Conservation (phyloP, 768 basidiomycete genomes). For the Rhodotorula taiwanensis region DNA sequence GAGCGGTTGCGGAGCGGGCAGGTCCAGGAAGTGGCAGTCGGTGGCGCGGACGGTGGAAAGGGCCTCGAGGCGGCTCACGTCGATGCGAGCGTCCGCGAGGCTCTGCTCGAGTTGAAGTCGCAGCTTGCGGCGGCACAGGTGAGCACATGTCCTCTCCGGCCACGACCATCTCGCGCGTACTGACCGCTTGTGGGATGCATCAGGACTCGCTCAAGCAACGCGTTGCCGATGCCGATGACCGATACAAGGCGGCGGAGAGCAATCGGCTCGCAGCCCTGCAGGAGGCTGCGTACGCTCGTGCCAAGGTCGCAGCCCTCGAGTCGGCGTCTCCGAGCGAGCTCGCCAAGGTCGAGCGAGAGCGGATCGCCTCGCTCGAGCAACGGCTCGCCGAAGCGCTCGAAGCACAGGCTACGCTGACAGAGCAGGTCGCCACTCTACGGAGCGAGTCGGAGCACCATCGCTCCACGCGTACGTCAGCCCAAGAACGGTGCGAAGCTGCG, state of each 20-base stretch:
- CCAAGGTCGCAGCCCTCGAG: conserved; percentile 85
- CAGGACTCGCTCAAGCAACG: too few relatives aligned
- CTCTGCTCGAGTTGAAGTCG: conserved; percentile 76
- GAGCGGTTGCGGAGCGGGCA: conserved; percentile 28
- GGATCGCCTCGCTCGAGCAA: conserved; percentile 65
- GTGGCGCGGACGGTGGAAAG: background rate
- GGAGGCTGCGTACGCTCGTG: conserved; percentile 91
- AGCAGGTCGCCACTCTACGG: conserved; percentile 62
- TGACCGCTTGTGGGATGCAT: too few relatives aligned
- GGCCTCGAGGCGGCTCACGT: conserved; percentile 48
- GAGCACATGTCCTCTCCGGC: conserved; percentile 43
- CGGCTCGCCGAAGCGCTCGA: conserved; percentile 58
- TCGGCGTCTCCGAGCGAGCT: conserved; percentile 59
- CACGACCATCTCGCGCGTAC: too few relatives aligned
- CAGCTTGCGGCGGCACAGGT: conserved; percentile 83
- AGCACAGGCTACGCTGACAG: conserved; percentile 61
- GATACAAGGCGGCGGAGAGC: conserved; percentile 70
- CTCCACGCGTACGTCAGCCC: conserved; percentile 63
- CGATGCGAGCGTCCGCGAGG: conserved; percentile 49
- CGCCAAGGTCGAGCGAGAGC: conserved; percentile 67
- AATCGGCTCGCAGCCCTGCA: conserved; percentile 70
- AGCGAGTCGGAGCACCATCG: conserved; percentile 59
- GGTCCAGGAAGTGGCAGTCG: too few relatives aligned
- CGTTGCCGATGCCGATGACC: conserved; percentile 59
- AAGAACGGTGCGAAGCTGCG: conserved; percentile 68